Evolutionary conservation across 1,284 basidiomycete species (phyloP), one percentile per base, ranked within the genome.

Genomic region (Sanguinoderma infundibulare): DNA sequence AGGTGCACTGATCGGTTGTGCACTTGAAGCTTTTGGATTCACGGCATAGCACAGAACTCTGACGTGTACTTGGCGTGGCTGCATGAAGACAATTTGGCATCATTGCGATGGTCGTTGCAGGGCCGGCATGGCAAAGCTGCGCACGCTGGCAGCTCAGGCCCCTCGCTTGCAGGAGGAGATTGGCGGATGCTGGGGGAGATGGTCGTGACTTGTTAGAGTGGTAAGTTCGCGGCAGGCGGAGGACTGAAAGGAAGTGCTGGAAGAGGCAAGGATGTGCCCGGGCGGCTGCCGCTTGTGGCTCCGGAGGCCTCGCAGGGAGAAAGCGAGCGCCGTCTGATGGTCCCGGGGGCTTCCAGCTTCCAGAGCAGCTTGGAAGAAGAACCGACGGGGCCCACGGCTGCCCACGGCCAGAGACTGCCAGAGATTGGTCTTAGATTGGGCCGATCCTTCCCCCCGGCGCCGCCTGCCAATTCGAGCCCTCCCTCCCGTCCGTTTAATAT

Each of bases 401-500:
- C n/a, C n/a, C n/a, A n/a, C n/a, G n/a, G n/a, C n/a, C n/a, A n/a
- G n/a, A n/a, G n/a, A n/a, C n/a, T n/a, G n/a, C 32, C 28, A 22
- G 20, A 50, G 49, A 50, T 50, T 20, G 17, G n/a, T 49, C 30
- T 9, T 32, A 35, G 32, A 47, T 46, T 34, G 5, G n/a, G 15
- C 28, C 30, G 34, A 36, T 40, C 24, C 22, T 35, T 22, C 17
- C 15, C 26, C 44, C 35, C 30, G 30, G 57, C 15, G 17, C 20
- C 52, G 39, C 34, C 44, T n/a, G 44, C 55, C 28, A 42, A 38
- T 38, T 30, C 40, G 17, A 49, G 55, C 20, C 30, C 36, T 12
- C 30, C 22, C 53, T n/a, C 53, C 38, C 8, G 22, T 52, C 53
- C 53, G 38, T 54, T 60, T 60, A 60, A 60, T 60, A 60, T 60